These are phyloP conservation scores for Trichophyton verrucosum DNA, from an alignment of 2,329 filamentous ascomycete species.

Conservation along the genomic window DNA sequence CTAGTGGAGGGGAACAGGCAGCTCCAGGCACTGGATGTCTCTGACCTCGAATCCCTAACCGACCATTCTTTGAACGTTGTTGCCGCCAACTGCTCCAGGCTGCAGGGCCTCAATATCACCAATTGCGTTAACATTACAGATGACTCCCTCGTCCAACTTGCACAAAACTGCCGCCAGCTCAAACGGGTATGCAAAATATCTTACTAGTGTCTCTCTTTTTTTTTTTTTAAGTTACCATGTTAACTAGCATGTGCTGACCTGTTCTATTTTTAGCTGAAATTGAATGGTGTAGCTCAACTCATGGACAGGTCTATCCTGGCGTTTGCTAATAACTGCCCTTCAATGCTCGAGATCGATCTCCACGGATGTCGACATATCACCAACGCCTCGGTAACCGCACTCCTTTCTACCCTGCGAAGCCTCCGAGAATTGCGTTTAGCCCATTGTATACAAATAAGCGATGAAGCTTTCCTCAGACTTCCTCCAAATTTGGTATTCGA, in stretches of 20 bases:
- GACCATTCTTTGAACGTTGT: constrained; percentile 67
- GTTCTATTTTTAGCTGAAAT: constrained; percentile 56
- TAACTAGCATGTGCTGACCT: constrained; percentile 20
- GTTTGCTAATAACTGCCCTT: constrained; percentile 77
- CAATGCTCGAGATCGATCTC: constrained; percentile 92
- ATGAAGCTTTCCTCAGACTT: constrained; percentile 73
- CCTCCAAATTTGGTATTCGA: constrained; percentile 61
- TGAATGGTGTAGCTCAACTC: constrained; percentile 81
- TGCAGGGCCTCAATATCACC: constrained; percentile 90
- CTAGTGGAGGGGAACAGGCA: constrained; percentile 68
- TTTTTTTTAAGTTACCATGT: not conserved
- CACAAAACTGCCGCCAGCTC: constrained; percentile 69
- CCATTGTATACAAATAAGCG: constrained; percentile 71
- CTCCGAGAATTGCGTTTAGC: constrained; percentile 84
- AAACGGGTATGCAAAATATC: constrained; percentile 54
- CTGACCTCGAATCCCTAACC: constrained; percentile 63
- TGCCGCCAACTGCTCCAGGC: constrained; percentile 64
- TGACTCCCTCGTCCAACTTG: constrained; percentile 68
- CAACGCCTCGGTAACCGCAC: constrained; percentile 67
- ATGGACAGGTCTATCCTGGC: constrained; percentile 71
- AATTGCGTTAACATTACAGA: constrained; percentile 75
- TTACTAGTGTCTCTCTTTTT: not conserved
- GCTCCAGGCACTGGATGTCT: constrained; percentile 81
- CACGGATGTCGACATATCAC: constrained; percentile 72
- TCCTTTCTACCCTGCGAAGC: constrained; percentile 65